Base-by-base conservation (phyloP, 2,329 filamentous ascomycete species). In the Ophiostoma novo-ulmi region DNA sequence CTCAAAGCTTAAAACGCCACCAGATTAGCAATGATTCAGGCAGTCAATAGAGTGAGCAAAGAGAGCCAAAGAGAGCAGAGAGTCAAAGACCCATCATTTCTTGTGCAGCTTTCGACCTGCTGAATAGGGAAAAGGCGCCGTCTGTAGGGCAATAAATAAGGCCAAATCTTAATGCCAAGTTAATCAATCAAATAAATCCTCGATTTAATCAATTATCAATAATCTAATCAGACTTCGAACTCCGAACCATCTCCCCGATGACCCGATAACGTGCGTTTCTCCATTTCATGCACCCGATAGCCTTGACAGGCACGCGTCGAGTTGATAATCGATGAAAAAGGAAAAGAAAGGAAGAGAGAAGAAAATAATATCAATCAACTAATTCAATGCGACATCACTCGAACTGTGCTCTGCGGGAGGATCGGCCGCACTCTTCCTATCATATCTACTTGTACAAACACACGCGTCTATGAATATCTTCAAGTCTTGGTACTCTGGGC, bases 401-500 rank as follows among this genome's bases (percentile, higher is more conserved):
- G 31, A 3, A 3, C 31, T 31, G 44, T 20, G 44, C 17, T 48
- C 36, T 65, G 63, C 63, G 63, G 63, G 36, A 41, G 35, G 61
- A 65, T 39, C 63, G 36, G 17, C 63, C 63, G 63, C 63, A 65
- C 63, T 65, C 63, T 41, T 65, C 63, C 63, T 65, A 65, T 65
- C 63, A 14, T 63, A 20, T 36, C 26, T 31, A 13, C 52, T 58
- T n/a, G 38, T n/a, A 20, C n/a, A 31, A 2, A 17, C 22, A 26
- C 10, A 58, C n/a, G 52, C 52, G n/a, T 58, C 52, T n/a, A 48
- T n/a, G 20, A 6, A 6, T 48, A 48, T 48, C 17, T n/a, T 0
- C 52, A 58, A 58, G 52, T 67, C 58, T 63, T 63, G 58, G 58
- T 63, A 63, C 7, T 63, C 58, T 63, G 58, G 58, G 58, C 58